Evolutionary conservation across 176 grass and related monocot species (phyloP).

Genomic region (Cymbopogon citratus): DNA sequence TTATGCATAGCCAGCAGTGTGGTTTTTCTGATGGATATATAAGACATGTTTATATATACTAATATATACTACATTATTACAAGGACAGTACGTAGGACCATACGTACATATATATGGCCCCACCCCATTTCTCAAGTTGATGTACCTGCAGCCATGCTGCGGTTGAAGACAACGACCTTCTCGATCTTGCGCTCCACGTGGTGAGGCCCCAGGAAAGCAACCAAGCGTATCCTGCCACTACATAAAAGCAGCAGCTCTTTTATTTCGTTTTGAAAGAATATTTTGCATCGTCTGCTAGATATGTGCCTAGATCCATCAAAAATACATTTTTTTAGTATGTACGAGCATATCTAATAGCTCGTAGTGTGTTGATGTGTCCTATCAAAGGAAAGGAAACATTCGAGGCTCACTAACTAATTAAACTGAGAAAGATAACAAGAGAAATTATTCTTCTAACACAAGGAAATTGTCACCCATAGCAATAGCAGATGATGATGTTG

Average conservation of each 20-base stretch:
- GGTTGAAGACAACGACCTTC: neutral
- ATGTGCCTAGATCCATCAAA: neutral
- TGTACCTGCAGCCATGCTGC: neutral
- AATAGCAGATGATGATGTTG: no score
- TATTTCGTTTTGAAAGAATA: neutral
- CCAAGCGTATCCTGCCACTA: neutral
- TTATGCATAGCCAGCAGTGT: no score
- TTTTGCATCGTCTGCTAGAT: neutral
- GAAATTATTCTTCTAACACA: no score
- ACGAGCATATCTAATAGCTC: no score
- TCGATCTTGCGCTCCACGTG: neutral
- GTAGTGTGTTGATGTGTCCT: no score
- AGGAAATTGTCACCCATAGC: no score
- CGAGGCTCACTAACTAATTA: no score
- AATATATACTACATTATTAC: no score
- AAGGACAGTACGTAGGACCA: neutral
- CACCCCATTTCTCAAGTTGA: neutral
- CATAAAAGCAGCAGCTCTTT: neutral
- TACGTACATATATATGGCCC: no score
- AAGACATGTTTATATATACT: neutral
- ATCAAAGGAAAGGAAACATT: no score
- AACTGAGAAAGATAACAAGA: no score
- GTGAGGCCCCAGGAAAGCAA: slow-evolving; percentile 20
- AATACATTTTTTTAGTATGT: no score
- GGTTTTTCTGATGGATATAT: neutral